Evolutionary conservation across 2,329 filamentous ascomycete species (phyloP), one percentile per base, ranked within the genome.

Genomic region (Ceratocystiopsis sp.): DNA sequence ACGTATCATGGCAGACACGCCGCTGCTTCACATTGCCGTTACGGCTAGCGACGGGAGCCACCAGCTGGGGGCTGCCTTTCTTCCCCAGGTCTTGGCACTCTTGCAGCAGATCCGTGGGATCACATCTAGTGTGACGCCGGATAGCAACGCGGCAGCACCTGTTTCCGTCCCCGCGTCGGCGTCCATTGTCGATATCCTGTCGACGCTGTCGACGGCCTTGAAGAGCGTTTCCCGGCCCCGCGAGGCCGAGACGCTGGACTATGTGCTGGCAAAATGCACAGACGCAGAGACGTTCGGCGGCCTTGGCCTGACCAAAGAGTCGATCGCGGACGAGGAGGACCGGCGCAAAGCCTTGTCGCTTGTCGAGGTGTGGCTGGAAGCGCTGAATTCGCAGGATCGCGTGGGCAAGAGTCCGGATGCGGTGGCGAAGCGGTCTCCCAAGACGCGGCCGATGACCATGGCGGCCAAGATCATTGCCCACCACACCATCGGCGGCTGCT

Each of bases 391-490:
- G n/a, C 7, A 29, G 21, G 38, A 40, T n/a, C 38, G 38, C 14
- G 17, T 38, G 4, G 13, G 17, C 18, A 38, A 38, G 37, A 21
- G 37, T 13, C 37, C 37, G 8, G 37, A 38, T 21, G 17, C 37
- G 16, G 17, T 38, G 17, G 37, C 37, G 10, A 18, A 4, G 16
- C 37, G 37, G n/a, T 19, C 41, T 71, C 66, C 3, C 56, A 38
- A 38, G 18, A 15, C 18, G 11, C 21, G 17, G 18, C 48, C 51
- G 3, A 67, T 68, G 64, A 65, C 57, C 1, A 43, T 65, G 2
- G 57, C 59, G 2, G 61, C 67, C 48, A 67, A 67, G 51, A 65
- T 67, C 35, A 62, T 67, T 48, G 62, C 33, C 33, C 63, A 0
- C 46, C 57, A n/a, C 64, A 66, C 49, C 61, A 62, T 45, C 8